phyloP scores from a whole-genome alignment of 1,284 basidiomycete genomes.

The Ustilago tritici region DNA sequence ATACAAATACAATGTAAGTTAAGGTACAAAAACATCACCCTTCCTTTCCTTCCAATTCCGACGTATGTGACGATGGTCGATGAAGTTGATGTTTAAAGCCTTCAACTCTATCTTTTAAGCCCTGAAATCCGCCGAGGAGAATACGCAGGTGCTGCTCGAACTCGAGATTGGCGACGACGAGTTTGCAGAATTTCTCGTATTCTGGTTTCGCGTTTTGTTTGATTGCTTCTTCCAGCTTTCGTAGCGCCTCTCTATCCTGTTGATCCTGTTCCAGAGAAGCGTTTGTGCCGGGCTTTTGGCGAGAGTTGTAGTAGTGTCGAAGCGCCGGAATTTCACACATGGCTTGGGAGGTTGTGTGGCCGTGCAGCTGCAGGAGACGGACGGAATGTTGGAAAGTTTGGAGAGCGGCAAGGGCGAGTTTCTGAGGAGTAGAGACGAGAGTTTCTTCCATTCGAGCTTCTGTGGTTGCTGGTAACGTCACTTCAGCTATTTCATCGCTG shows the following conservation, averaged over 20 bases:
- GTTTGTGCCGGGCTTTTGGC: background rate
- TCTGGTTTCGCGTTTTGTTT: slow-evolving; percentile 33
- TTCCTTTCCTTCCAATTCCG: background rate
- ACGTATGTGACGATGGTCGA: background rate
- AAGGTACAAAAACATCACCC: background rate
- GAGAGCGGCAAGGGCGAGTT: slow-evolving; percentile 40
- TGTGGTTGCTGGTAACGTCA: background rate
- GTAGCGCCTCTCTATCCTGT: no score
- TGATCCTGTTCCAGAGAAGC: background rate
- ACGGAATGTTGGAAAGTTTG: slow-evolving; percentile 44
- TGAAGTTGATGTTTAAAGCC: slow-evolving; percentile 20
- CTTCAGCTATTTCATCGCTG: background rate
- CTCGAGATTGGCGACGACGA: slow-evolving; percentile 40
- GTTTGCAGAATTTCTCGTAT: slow-evolving; percentile 31
- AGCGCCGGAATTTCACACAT: slow-evolving; percentile 42
- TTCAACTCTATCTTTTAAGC: slow-evolving; percentile 40
- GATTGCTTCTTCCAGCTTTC: slow-evolving; percentile 17
- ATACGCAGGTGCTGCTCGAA: slow-evolving; percentile 36
- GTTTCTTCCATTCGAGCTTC: slow-evolving; percentile 25
- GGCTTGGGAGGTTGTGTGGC: slow-evolving; percentile 24
- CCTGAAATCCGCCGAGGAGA: slow-evolving; percentile 28
- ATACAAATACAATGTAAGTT: background rate
- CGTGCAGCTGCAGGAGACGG: slow-evolving; percentile 30
- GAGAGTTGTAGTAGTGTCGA: slow-evolving; percentile 43
- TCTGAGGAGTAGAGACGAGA: slow-evolving; percentile 35